Conservation (phyloP, 2,329 filamentous ascomycete species). For the Claviceps sorghi region DNA sequence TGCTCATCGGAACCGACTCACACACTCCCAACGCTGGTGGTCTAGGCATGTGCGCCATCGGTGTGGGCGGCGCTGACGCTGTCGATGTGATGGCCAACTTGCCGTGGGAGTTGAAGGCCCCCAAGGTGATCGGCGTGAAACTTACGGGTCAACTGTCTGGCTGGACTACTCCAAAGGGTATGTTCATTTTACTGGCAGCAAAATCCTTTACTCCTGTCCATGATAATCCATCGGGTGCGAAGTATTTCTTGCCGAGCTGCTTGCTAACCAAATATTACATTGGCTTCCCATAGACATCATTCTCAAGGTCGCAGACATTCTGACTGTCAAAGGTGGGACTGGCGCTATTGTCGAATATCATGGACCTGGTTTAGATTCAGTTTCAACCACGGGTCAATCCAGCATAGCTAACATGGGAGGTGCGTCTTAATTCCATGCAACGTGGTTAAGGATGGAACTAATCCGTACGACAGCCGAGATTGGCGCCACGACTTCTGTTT, state of each 20-base stretch:
- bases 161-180: conserved; percentile 89
- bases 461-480: conserved; percentile 42
- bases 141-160: conserved; percentile 78
- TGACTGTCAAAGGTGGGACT: conserved; percentile 96
- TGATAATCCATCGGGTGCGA: neutral
- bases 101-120: conserved; percentile 96
- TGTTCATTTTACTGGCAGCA: conserved; percentile 15
- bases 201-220: neutral
- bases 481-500: conserved; percentile 80
- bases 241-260: neutral
- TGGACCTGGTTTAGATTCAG: conserved; percentile 43
- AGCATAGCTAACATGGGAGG: conserved; percentile 58
- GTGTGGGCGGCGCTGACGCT: conserved; percentile 95
- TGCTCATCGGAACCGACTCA: conserved; percentile 94
- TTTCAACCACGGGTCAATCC: conserved; percentile 46
- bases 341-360: conserved; percentile 75
- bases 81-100: conserved; percentile 97
- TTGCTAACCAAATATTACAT: neutral
- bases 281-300: conserved; percentile 57
- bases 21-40: conserved; percentile 96
- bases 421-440: conserved; percentile 11
- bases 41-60: conserved; percentile 87
- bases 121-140: conserved; percentile 92
- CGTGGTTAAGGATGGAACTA: neutral
- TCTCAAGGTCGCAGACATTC: conserved; percentile 87